Conservation (phyloP, 2,329 filamentous ascomycete genomes). For the Alternaria longipes region DNA sequence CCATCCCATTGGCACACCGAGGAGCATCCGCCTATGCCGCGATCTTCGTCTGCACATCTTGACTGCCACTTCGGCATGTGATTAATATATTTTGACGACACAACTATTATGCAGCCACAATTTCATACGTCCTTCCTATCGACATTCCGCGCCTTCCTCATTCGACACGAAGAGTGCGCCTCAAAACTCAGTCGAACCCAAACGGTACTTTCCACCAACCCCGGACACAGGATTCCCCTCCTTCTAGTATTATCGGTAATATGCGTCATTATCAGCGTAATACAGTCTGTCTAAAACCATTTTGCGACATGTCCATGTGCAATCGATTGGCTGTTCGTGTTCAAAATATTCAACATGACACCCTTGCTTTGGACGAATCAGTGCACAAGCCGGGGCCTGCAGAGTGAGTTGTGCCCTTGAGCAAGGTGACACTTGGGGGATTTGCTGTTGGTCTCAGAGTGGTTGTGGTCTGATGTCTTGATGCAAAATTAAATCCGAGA, state of each 20-base stretch:
- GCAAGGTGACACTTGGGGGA: slow-evolving; percentile 12
- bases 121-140: neutral
- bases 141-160: slow-evolving; percentile 13
- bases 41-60: neutral
- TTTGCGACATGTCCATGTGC: neutral
- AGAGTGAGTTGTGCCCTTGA: slow-evolving; percentile 13
- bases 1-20: slow-evolving; percentile 3
- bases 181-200: slow-evolving; percentile 10
- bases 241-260: slow-evolving; percentile 3
- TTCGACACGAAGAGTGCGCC: slow-evolving; percentile 8
- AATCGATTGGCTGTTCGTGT: slow-evolving; percentile 15
- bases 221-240: slow-evolving; percentile 14
- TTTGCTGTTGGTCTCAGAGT: neutral
- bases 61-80: neutral
- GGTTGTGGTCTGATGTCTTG: slow-evolving; percentile 12
- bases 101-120: slow-evolving; percentile 10
- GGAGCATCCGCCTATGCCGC: slow-evolving; percentile 5
- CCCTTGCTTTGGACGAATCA: slow-evolving; percentile 21
- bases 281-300: slow-evolving; percentile 17
- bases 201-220: slow-evolving; percentile 12
- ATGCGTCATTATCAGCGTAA: slow-evolving; percentile 24
- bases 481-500: neutral
- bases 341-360: slow-evolving; percentile 13
- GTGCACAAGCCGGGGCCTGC: neutral
- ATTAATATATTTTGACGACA: slow-evolving; percentile 9